Conservation (phyloP, 257 asterid genomes). For the Fraxinus pennsylvanica region DNA sequence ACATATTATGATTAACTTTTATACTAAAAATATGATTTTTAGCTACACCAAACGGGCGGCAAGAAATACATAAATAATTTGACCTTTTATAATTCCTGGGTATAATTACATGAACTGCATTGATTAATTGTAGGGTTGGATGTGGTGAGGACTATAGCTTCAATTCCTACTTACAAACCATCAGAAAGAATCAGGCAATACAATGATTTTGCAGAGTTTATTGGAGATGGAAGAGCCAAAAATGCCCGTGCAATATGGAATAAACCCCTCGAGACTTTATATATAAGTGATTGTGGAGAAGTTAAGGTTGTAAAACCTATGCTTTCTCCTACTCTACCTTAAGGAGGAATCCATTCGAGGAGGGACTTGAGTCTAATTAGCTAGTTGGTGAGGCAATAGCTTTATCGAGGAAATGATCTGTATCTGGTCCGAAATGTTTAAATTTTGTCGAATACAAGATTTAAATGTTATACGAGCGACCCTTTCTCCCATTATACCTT, state of each 20-base stretch:
- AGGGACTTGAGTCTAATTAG: no score
- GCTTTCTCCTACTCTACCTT: constrained; percentile 61
- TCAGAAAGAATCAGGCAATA: constrained; percentile 68
- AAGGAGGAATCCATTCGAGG: no score
- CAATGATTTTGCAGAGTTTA: constrained; percentile 80
- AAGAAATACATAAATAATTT: no score
- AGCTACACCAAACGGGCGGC: no score
- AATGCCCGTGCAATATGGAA: constrained; percentile 84
- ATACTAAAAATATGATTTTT: no score
- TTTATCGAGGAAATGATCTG: no score
- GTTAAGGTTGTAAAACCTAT: constrained; percentile 69
- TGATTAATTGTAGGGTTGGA: constrained; percentile 57
- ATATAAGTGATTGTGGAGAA: constrained; percentile 79
- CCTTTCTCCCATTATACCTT: no score
- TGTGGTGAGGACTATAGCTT: constrained; percentile 66
- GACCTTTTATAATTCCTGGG: not conserved
- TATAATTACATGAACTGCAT: not conserved
- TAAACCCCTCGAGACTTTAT: constrained; percentile 77
- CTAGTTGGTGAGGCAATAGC: no score
- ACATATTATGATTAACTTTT: no score
- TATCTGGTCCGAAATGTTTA: no score
- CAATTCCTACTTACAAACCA: constrained; percentile 80
- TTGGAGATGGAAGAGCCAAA: constrained; percentile 92
- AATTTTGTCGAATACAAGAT: no score
- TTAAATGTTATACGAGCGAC: no score